These are phyloP conservation scores for Vaccinium darrowii DNA, from an alignment of 148 eudicot genomes.

Conservation along the genomic window DNA sequence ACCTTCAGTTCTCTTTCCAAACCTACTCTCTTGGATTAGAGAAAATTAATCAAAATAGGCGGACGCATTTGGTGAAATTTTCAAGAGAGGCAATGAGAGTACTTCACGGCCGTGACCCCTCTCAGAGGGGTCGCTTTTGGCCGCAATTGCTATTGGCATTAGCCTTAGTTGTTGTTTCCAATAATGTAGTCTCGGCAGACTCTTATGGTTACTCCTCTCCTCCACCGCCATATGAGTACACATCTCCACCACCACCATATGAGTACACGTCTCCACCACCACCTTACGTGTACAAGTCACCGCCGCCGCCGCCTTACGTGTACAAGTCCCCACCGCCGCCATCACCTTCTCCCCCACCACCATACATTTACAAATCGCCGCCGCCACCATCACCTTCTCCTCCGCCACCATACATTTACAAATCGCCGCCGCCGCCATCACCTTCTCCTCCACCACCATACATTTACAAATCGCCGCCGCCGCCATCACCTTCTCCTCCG, in stretches of 20 bases:
- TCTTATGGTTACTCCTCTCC: background rate
- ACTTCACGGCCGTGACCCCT: conserved; percentile 20
- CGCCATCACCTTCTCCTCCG: too few species aligned
- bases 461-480: conserved; percentile 23
- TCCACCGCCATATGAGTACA: background rate
- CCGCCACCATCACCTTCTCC: conserved; percentile 23
- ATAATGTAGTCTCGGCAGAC: conserved; percentile 13
- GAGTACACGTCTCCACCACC: conserved; percentile 32
- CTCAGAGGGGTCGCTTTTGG: background rate
- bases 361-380: conserved; percentile 16
- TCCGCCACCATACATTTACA: background rate
- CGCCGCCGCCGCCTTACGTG: background rate
- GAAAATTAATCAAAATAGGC: background rate
- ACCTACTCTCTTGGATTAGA: background rate
- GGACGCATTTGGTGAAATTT: background rate
- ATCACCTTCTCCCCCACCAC: background rate
- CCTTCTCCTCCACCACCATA: conserved; percentile 25
- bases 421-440: background rate
- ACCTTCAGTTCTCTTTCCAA: background rate
- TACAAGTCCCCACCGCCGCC: background rate
- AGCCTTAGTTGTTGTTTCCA: conserved; percentile 3
- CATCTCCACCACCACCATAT: conserved; percentile 32
- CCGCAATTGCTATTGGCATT: conserved; percentile 21
- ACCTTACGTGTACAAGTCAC: conserved; percentile 17
- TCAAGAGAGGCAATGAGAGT: conserved; percentile 22